phyloP scores from a whole-genome alignment of 2,329 filamentous ascomycete species.

The Tothia fuscella region DNA sequence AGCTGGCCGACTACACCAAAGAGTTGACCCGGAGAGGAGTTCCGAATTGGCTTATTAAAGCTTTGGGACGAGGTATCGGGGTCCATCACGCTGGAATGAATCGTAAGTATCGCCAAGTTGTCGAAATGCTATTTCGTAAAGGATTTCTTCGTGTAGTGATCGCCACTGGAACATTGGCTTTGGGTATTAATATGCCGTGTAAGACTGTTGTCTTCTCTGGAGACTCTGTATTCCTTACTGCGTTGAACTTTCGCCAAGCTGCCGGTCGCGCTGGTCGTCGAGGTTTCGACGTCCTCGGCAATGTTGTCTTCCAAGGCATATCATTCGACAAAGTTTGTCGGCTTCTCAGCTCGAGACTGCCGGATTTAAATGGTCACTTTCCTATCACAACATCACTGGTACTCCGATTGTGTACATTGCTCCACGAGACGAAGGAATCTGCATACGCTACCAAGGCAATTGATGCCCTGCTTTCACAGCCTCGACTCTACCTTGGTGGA shows the following conservation, averaged over 20 bases:
- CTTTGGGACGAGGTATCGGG: constrained; percentile 56
- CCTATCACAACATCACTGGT: constrained; percentile 64
- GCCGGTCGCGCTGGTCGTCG: constrained; percentile 67
- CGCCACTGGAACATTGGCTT: constrained; percentile 61
- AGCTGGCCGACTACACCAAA: constrained; percentile 44
- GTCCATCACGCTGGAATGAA: constrained; percentile 76
- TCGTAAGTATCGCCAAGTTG: constrained; percentile 58
- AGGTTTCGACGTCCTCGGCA: constrained; percentile 70
- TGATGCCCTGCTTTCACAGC: constrained; percentile 56
- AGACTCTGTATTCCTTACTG: constrained; percentile 60
- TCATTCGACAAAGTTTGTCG: constrained; percentile 48
- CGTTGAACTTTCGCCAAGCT: constrained; percentile 65
- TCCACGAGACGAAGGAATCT: constrained; percentile 53
- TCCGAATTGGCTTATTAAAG: constrained; percentile 42
- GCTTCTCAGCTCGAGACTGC: constrained; percentile 60
- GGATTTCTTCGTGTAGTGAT: constrained; percentile 60
- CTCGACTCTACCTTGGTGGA: constrained; percentile 58
- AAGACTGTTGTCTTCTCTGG: constrained; percentile 69
- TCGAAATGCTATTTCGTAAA: constrained; percentile 63
- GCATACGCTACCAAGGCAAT: constrained; percentile 50
- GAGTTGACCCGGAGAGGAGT: constrained; percentile 42
- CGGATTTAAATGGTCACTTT: constrained; percentile 66
- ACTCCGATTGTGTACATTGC: constrained; percentile 53
- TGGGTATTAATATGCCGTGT: constrained; percentile 66
- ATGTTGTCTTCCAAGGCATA: constrained; percentile 66